A percentile compares a stretch with the other conserved stretches of the same genome.
Conservation (phyloP, 192 early-diverging fungal genomes). For the Gigaspora rosea region DNA sequence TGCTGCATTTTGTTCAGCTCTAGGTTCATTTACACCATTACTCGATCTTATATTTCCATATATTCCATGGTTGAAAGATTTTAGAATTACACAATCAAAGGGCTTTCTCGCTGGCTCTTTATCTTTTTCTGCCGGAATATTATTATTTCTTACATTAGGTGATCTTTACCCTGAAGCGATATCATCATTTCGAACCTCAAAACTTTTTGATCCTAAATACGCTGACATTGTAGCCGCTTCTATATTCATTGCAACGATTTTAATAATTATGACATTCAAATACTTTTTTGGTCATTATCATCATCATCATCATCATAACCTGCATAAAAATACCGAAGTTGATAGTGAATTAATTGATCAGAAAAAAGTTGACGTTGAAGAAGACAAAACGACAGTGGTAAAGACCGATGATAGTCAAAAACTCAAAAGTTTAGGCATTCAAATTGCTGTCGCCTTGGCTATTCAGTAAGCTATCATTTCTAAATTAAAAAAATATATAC, state of each 20-base stretch:
- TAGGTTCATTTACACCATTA: slow-evolving; percentile 19
- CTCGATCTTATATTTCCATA: slow-evolving; percentile 18
- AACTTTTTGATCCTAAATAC: background rate
- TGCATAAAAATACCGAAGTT: background rate
- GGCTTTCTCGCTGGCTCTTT: slow-evolving; percentile 21
- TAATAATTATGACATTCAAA: background rate
- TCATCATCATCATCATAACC: background rate
- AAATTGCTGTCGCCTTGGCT: slow-evolving; percentile 10
- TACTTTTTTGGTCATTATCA: background rate
- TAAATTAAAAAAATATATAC: background rate
- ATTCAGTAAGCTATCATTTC: slow-evolving; percentile 22
- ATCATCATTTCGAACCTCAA: background rate
- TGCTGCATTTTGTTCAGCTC: background rate
- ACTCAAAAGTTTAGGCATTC: slow-evolving; percentile 13
- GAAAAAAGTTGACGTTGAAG: background rate
- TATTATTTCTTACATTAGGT: slow-evolving; percentile 7
- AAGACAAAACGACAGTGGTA: background rate
- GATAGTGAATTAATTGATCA: background rate
- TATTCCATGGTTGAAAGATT: background rate
- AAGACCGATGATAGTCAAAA: background rate
- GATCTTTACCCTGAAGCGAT: slow-evolving; percentile 22
- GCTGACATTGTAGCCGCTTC: background rate
- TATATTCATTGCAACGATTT: slow-evolving; percentile 5
- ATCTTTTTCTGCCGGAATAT: slow-evolving; percentile 4
- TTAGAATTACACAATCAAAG: slow-evolving; percentile 19